phyloP scores from a whole-genome alignment of 2,329 filamentous ascomycete species.

The Cladophialophora bantiana region DNA sequence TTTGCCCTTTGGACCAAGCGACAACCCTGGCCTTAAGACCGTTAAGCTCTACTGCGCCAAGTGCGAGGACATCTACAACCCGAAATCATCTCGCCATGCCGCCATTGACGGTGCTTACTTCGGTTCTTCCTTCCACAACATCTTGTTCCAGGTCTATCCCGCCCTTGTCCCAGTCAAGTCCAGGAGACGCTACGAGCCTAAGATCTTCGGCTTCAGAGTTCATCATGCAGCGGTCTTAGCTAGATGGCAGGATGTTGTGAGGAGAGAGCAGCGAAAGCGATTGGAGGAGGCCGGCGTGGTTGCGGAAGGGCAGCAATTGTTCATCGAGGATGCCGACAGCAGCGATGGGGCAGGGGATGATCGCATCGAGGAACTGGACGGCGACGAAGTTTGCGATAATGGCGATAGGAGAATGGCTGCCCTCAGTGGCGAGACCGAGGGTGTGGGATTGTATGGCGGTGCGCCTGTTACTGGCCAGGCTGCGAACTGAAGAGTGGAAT shows the following conservation, averaged over 20 bases:
- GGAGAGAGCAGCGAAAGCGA: conserved; percentile 81
- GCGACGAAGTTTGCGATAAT: conserved; percentile 19
- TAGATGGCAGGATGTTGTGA: conserved; percentile 84
- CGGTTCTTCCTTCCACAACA: conserved; percentile 97
- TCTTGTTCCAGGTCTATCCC: conserved; percentile 98
- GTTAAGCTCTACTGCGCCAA: conserved; percentile 97
- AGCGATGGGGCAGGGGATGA: conserved; percentile 35
- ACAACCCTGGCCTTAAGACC: conserved; percentile 83
- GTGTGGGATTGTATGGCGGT: conserved; percentile 14
- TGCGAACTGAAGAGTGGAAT: neutral
- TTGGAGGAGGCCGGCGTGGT: conserved; percentile 74
- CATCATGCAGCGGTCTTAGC: conserved; percentile 87
- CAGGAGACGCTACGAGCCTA: conserved; percentile 82
- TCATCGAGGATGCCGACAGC: conserved; percentile 39
- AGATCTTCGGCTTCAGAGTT: conserved; percentile 94
- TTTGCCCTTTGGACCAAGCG: conserved; percentile 91
- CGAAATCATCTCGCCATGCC: conserved; percentile 94
- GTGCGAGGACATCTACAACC: conserved; percentile 98
- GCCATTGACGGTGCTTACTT: conserved; percentile 98
- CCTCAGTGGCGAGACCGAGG: conserved; percentile 13
- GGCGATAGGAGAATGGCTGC: conserved; percentile 5
- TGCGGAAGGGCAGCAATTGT: conserved; percentile 33
- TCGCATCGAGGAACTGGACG: conserved; percentile 25
- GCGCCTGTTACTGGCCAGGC: neutral
- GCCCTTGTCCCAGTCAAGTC: conserved; percentile 86